Evolutionary conservation across 2,329 filamentous ascomycete genomes (phyloP).

Genomic region (Colletotrichum neosansevieriae): DNA sequence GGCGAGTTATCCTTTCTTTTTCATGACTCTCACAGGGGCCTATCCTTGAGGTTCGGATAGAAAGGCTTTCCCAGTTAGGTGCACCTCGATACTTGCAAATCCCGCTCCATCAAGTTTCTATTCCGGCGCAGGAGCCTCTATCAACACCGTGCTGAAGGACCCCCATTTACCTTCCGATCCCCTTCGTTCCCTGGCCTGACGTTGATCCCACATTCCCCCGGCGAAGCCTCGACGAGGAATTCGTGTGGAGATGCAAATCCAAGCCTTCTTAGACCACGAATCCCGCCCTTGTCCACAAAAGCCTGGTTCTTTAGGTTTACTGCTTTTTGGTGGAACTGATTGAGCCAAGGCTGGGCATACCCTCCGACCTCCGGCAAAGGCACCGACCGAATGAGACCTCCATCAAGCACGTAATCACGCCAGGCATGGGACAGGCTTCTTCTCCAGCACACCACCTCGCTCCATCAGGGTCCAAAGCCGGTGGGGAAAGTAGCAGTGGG

Average conservation of each 20-base stretch:
- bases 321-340: neutral
- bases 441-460: neutral
- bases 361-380: neutral
- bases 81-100: slow-evolving; percentile 26
- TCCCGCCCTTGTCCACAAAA: slow-evolving; percentile 6
- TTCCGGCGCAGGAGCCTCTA: slow-evolving; percentile 16
- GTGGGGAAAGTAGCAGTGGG: neutral
- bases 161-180: slow-evolving; percentile 4
- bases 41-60: neutral
- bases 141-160: slow-evolving; percentile 9
- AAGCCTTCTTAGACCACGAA: neutral
- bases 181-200: neutral
- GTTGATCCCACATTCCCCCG: slow-evolving; percentile 3
- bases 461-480: slow-evolving; percentile 8
- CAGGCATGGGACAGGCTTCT: slow-evolving; percentile 8
- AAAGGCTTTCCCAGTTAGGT: slow-evolving; percentile 6
- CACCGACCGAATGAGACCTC: slow-evolving; percentile 10
- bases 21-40: slow-evolving; percentile 4
- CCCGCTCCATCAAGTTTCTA: neutral
- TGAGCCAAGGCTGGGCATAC: neutral
- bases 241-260: slow-evolving; percentile 12
- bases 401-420: slow-evolving; percentile 7
- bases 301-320: neutral
- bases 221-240: slow-evolving; percentile 7
- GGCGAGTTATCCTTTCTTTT: neutral